phyloP scores from a whole-genome alignment of 177 flowering plant genomes.

The Vitis hybrid region DNA sequence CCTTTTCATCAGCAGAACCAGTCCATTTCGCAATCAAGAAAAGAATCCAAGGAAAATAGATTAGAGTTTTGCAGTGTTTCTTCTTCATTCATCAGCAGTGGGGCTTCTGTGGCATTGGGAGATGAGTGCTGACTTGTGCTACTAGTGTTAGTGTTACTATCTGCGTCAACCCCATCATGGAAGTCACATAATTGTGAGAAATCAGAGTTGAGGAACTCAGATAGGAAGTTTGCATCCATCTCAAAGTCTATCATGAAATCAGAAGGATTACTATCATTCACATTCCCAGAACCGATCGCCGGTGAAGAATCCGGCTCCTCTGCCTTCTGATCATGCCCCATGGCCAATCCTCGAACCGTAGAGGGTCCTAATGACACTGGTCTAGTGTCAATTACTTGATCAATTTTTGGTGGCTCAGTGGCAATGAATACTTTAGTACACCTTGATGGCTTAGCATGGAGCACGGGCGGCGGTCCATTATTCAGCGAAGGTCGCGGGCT shows the following conservation, averaged over 20 bases:
- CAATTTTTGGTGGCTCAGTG: constrained; percentile 2
- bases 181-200: constrained; percentile 2
- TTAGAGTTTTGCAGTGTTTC: neutral
- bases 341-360: neutral
- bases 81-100: neutral
- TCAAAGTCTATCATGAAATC: constrained; percentile 16
- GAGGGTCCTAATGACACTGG: constrained; percentile 3
- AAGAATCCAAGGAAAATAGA: neutral
- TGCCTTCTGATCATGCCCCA: too few relatives aligned
- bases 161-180: neutral
- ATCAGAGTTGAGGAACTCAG: constrained; percentile 13
- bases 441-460: constrained; percentile 22
- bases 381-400: neutral
- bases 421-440: constrained; percentile 15
- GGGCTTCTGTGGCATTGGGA: neutral
- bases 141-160: neutral
- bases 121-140: neutral
- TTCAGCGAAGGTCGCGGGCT: neutral
- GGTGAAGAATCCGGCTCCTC: neutral
- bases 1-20: neutral
- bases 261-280: neutral
- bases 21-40: constrained; percentile 5
- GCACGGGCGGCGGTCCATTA: neutral
- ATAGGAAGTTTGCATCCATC: constrained; percentile 11
- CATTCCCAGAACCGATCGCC: too few relatives aligned